These are phyloP conservation scores for Marchantia paleacea DNA, from an alignment of 225 moss, liverwort and hornwort genomes.

Conservation along the genomic window DNA sequence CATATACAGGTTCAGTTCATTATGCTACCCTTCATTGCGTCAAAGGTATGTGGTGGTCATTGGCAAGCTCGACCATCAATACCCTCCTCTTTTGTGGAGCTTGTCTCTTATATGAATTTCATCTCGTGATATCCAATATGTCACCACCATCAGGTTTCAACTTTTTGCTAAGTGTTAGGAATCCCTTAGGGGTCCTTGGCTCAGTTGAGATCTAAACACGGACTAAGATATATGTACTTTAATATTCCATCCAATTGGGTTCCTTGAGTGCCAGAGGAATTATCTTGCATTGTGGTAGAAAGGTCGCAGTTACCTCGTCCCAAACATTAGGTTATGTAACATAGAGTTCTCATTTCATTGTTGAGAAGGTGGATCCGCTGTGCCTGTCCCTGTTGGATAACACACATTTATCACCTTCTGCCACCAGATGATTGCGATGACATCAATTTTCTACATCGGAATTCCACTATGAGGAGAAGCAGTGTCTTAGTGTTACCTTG, in stretches of 20 bases:
- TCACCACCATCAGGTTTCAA: background rate
- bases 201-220: background rate
- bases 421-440: constrained; percentile 1
- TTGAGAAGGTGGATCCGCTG: background rate
- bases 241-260: background rate
- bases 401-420: background rate
- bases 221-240: constrained; percentile 9
- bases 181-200: background rate
- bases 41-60: constrained; percentile 3
- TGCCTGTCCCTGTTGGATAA: background rate
- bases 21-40: background rate
- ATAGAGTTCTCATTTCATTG: constrained; percentile 12
- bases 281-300: background rate
- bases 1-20: background rate
- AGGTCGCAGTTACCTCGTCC: background rate
- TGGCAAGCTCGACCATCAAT: background rate
- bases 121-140: background rate
- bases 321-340: constrained; percentile 21
- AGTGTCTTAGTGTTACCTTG: background rate
- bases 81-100: background rate
- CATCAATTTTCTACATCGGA: constrained; percentile 8
- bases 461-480: no score
- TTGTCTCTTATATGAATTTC: background rate
- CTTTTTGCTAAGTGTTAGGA: background rate
- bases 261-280: background rate